phyloP scores from a whole-genome alignment of 345 rosid genomes.

The Jatropha curcas region DNA sequence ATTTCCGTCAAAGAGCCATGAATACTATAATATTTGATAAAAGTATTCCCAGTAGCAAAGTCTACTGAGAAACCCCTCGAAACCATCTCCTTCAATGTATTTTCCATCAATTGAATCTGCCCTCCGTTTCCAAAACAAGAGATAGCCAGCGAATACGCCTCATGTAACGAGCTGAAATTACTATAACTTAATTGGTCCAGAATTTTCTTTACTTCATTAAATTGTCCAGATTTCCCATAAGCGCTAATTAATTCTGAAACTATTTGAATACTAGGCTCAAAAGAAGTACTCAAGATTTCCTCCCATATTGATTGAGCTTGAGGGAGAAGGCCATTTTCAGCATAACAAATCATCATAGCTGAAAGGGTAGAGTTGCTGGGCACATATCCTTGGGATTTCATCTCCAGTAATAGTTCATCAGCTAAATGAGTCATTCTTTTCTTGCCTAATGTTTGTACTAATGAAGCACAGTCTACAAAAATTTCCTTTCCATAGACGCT shows the following conservation, averaged over 20 bases:
- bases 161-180: constrained; percentile 29
- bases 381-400: constrained; percentile 43
- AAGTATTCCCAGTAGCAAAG: constrained; percentile 50
- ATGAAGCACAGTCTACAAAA: constrained; percentile 43
- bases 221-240: constrained; percentile 44
- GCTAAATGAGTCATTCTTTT: constrained; percentile 42
- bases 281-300: constrained; percentile 47
- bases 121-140: constrained; percentile 63
- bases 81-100: constrained; percentile 42
- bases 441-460: constrained; percentile 28
- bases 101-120: constrained; percentile 64
- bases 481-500: constrained; percentile 18
- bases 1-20: constrained; percentile 56
- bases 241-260: constrained; percentile 53
- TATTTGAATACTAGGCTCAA: constrained; percentile 34
- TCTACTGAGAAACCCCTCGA: constrained; percentile 45
- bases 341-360: constrained; percentile 54
- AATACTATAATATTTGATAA: constrained; percentile 49
- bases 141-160: constrained; percentile 51
- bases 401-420: constrained; percentile 39
- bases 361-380: constrained; percentile 39
- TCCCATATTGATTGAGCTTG: constrained; percentile 53
- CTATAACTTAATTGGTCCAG: constrained; percentile 43
- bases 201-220: constrained; percentile 40
- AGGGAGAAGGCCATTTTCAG: constrained; percentile 41